Percentiles rank a stretch among this genome's conserved stretches.
Evolutionary conservation across 495 filamentous ascomycete species (phyloP).

Genomic region (Evansstolkia leycettana): DNA sequence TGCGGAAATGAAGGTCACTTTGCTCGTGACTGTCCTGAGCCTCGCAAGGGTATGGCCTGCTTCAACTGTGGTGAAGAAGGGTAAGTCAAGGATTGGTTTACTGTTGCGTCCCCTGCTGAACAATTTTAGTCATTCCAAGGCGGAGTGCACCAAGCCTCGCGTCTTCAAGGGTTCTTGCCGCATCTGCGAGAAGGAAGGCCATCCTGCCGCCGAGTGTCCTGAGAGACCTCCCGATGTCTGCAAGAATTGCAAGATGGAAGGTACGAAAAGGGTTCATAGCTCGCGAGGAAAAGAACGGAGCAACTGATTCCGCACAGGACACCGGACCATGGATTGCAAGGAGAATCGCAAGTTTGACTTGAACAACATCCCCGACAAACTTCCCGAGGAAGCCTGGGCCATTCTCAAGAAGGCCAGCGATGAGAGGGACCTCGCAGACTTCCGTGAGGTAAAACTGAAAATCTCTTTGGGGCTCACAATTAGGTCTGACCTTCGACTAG

Average conservation of each 20-base stretch:
- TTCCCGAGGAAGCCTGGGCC: slow-evolving; percentile 58
- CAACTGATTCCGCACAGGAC: slow-evolving; percentile 37
- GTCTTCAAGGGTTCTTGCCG: slow-evolving; percentile 63
- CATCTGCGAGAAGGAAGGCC: slow-evolving; percentile 60
- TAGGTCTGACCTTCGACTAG: slow-evolving; percentile 19
- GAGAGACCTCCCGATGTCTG: slow-evolving; percentile 49
- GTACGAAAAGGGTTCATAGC: slow-evolving; percentile 25
- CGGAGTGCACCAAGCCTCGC: slow-evolving; percentile 53
- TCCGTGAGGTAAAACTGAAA: slow-evolving; percentile 44
- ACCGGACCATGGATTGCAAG: slow-evolving; percentile 52
- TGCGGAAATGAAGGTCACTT: not conserved
- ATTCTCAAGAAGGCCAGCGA: slow-evolving; percentile 48
- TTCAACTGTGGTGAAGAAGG: slow-evolving; percentile 27
- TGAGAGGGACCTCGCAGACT: slow-evolving; percentile 57
- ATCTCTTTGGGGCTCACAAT: not conserved
- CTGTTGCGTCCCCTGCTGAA: not conserved
- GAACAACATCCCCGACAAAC: slow-evolving; percentile 41
- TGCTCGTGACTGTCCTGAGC: not conserved
- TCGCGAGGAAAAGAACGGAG: not conserved
- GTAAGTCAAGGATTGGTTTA: slow-evolving; percentile 6
- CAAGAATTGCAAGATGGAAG: slow-evolving; percentile 63
- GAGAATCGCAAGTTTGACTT: slow-evolving; percentile 57
- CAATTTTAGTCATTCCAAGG: slow-evolving; percentile 24
- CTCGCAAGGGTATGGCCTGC: not conserved
- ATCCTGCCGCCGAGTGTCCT: slow-evolving; percentile 61